Evolutionary conservation across 2,329 filamentous ascomycete species (phyloP), one percentile per base, ranked within the genome.

Genomic region (Scytalidium sp.): DNA sequence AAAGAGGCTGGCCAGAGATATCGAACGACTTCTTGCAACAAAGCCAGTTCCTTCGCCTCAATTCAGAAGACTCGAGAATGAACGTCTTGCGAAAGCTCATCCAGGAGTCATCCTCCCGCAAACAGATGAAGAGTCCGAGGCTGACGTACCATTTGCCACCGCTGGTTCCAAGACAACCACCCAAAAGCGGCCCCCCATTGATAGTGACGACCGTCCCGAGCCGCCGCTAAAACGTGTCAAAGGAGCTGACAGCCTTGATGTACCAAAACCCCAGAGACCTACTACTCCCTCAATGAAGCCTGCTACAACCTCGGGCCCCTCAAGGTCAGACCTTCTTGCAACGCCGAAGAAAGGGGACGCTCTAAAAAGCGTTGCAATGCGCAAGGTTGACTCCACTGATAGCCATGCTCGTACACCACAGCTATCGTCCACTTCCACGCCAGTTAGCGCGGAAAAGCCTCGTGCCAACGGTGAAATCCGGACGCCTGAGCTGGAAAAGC

Each of bases 291-390:
- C 66, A n/a, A 60, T 62, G 32, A 70, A 63, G 49, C 65, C 69
- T n/a, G 64, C 67, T 29, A 57, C 62, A 45, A 43, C 52, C 23
- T 58, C 43, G 19, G 55, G 20, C 50, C 59, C 49, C 57, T 52
- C 48, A n/a, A 55, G 61, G 32, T 64, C 58, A 46, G 55, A 42
- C 46, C 54, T 56, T 13, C 65, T 70, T 21, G 58, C 66, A 13
- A 75, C 74, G 1, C 70, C 73, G 1, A 70, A 68, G 50, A 76
- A 71, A 58, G 70, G 71, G 19, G 50, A 66, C 20, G 54, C 58
- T 8, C 54, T 60, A 43, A 61, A 73, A 65, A 56, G 59, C 57
- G 27, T 60, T 56, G 58, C 62, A 19, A 67, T 70, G 63, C 68
- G 69, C 42, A 67, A 67, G 36, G 63, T 69, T 13, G 70, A 73